phyloP scores from a whole-genome alignment of 352 stramenopile species.

The Pythium chondricola region DNA sequence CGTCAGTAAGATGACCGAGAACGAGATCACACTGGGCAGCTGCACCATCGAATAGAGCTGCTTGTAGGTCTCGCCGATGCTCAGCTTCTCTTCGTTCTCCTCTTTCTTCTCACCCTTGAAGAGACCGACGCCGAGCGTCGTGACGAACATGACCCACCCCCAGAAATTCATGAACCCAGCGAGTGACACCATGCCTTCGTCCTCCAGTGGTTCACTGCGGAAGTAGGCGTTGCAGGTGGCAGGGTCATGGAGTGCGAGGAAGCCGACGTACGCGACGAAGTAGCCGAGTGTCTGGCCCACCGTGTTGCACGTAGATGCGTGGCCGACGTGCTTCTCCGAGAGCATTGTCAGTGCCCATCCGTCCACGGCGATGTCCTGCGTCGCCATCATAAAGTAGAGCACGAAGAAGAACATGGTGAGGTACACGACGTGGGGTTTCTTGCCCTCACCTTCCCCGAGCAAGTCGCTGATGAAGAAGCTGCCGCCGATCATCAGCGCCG shows the following conservation, averaged over 20 bases:
- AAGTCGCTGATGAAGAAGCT: slow-evolving; percentile 80
- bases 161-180: slow-evolving; percentile 91
- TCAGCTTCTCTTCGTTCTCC: slow-evolving; percentile 55
- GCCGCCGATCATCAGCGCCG: slow-evolving; percentile 92
- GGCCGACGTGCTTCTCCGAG: slow-evolving; percentile 93
- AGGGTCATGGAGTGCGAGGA: slow-evolving; percentile 96
- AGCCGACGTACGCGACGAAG: slow-evolving; percentile 97
- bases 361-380: slow-evolving; percentile 99
- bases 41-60: slow-evolving; percentile 84
- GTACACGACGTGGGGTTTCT: slow-evolving; percentile 87
- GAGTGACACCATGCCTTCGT: slow-evolving; percentile 84
- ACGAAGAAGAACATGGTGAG: slow-evolving; percentile 96
- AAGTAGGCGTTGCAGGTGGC: slow-evolving; percentile 89
- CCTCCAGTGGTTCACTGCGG: slow-evolving; percentile 41
- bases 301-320: slow-evolving; percentile 95
- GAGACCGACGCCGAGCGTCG: slow-evolving; percentile 86
- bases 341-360: slow-evolving; percentile 99
- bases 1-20: slow-evolving; percentile 89
- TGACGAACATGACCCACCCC: slow-evolving; percentile 91
- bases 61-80: slow-evolving; percentile 85
- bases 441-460: slow-evolving; percentile 73
- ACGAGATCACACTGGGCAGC: slow-evolving; percentile 80
- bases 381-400: slow-evolving; percentile 99
- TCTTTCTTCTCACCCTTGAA: slow-evolving; percentile 89
- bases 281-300: slow-evolving; percentile 97